Evolutionary conservation across 2,329 filamentous ascomycete genomes (phyloP), one percentile per base, ranked within the genome.

Genomic region (Neonectria coccinea): DNA sequence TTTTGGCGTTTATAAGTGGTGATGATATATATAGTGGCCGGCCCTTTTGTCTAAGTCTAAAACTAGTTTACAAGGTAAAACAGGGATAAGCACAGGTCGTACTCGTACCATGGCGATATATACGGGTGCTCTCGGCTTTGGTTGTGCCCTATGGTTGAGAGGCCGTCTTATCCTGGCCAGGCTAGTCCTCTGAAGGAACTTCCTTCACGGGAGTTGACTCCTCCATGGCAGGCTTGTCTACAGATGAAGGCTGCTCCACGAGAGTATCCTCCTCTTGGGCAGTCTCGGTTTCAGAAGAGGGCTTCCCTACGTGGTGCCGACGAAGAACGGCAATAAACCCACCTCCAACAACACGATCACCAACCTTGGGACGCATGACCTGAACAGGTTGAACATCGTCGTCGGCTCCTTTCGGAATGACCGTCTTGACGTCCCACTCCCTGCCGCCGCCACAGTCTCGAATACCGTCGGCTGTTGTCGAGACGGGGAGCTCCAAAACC

Each of bases 341-440:
- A 25, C 80, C 80, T 0, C 80, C 80, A 0, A 74, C 77, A 27
- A 82, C 66, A 39, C 77, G 74, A 33, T 79, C 78, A 4, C 79
- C 80, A 5, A 82, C 80, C 68, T 77, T 80, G 29, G 80, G 80
- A 42, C 81, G 74, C 75, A 82, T 81, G 10, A 82, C 75, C 52
- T 80, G 76, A 3, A 80, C 80, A 33, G 71, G 64, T 33, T 72
- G 67, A 2, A 64, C 62, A 8, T 72, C 62, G 6, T 62, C 67
- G 2, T 64, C 66, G 7, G 69, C 68, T 11, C 57, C 72, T 66
- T 68, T 78, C 5, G 77, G 75, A 51, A 73, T 66, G 2, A 83
- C 84, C 53, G 81, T 80, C 69, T 86, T 83, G 18, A 92, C 82
- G 74, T 91, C 88, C 89, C 89, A 92, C 67, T 87, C 82, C 66